Conservation (phyloP, 139 green algal species). For the Desmodesmus armatus region DNA sequence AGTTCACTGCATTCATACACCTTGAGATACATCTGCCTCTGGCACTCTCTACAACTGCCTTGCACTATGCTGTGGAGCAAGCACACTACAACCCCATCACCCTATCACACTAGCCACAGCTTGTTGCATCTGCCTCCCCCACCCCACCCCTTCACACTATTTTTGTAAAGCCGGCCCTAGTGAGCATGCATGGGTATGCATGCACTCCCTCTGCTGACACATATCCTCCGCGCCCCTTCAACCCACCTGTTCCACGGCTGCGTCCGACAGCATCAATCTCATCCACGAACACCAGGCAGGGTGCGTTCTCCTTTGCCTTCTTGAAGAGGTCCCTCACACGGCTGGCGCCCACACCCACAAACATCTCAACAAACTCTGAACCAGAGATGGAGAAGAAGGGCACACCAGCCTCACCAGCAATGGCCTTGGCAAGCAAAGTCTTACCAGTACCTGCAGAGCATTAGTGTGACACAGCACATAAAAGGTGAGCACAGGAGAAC, state of each 20-base stretch:
- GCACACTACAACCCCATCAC: neutral
- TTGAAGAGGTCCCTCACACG: constrained; percentile 98
- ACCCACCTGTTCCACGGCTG: constrained; percentile 84
- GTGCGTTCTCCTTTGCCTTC: constrained; percentile 93
- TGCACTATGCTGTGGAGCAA: neutral
- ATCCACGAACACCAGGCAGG: constrained; percentile 99
- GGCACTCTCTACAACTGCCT: too few species aligned
- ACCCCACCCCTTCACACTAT: too few species aligned
- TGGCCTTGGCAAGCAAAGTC: constrained; percentile 78
- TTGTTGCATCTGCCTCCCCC: too few species aligned
- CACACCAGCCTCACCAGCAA: constrained; percentile 93
- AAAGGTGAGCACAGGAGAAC: neutral
- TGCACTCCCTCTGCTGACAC: too few species aligned
- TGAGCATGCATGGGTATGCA: too few species aligned
- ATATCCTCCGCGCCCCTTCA: too few species aligned
- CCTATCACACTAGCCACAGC: too few species aligned
- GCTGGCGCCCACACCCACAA: constrained; percentile 98
- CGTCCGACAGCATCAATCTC: constrained; percentile 99
- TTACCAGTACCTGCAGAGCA: constrained; percentile 15
- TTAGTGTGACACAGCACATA: neutral
- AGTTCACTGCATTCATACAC: neutral
- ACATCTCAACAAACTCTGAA: constrained; percentile 99
- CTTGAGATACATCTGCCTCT: too few species aligned
- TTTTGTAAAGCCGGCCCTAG: neutral
- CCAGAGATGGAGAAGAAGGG: constrained; percentile 98